Evolutionary conservation across 1,284 basidiomycete genomes (phyloP).

Genomic region (Fomitopsis schrenkii): DNA sequence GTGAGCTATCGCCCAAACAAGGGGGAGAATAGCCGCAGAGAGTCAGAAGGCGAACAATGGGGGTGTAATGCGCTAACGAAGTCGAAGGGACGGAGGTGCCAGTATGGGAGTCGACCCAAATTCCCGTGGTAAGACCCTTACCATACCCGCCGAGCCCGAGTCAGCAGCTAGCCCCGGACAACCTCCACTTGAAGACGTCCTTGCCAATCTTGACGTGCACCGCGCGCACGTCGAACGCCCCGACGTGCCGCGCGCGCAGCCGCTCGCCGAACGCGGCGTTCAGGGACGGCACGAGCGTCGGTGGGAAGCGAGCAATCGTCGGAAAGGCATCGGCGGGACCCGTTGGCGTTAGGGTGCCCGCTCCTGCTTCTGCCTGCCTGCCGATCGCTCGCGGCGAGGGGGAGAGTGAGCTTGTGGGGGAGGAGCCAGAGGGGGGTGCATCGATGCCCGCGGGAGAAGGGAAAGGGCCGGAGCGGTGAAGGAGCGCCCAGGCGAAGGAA

Average conservation of each 20-base stretch:
- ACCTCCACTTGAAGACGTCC: constrained; percentile 45
- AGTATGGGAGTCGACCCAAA: too few relatives aligned
- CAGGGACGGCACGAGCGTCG: constrained; percentile 40
- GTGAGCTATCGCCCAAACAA: too few relatives aligned
- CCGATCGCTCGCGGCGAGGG: neutral
- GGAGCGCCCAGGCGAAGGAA: constrained; percentile 76
- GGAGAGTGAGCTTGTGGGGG: too few relatives aligned
- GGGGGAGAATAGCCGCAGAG: too few relatives aligned
- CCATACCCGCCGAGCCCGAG: too few relatives aligned
- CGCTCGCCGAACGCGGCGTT: constrained; percentile 39
- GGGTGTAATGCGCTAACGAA: too few relatives aligned
- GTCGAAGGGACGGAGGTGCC: too few relatives aligned
- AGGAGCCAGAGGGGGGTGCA: neutral
- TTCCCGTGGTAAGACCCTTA: too few relatives aligned
- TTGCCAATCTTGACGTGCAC: constrained; percentile 66
- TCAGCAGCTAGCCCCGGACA: neutral
- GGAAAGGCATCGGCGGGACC: constrained; percentile 27
- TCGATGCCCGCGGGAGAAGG: neutral
- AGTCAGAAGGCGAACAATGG: too few relatives aligned
- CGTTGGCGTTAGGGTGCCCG: neutral
- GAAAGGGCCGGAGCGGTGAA: neutral
- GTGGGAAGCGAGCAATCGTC: constrained; percentile 50
- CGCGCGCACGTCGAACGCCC: constrained; percentile 46
- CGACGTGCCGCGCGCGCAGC: constrained; percentile 37
- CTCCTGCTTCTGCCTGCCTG: neutral